Percentiles rank a stretch among this genome's conserved stretches.
Evolutionary conservation across 352 stramenopile genomes (phyloP).

Genomic region (Phytophthora macrochlamydospora): DNA sequence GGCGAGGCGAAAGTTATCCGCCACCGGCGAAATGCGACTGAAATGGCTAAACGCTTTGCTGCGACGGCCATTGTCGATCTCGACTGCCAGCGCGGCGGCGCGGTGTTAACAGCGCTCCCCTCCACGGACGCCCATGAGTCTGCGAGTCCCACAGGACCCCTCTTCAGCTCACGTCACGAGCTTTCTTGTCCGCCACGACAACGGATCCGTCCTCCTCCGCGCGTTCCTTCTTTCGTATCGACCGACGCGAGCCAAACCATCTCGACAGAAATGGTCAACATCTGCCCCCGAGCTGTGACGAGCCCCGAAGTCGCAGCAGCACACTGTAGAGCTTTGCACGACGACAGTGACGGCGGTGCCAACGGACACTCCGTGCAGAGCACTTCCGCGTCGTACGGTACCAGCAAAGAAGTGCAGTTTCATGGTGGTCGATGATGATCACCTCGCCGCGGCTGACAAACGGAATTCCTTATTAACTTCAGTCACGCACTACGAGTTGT

Average conservation of each 20-base stretch:
- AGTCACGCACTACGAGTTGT: constrained; percentile 22
- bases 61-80: background rate
- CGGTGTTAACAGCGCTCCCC: background rate
- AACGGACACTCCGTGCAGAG: too few relatives aligned
- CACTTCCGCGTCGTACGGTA: background rate
- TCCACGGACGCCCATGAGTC: background rate
- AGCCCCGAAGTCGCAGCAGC: background rate
- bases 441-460: constrained; percentile 5
- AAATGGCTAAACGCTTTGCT: constrained; percentile 2
- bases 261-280: background rate
- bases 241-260: background rate
- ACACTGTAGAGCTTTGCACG: background rate
- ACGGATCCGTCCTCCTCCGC: background rate
- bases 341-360: background rate
- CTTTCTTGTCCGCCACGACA: background rate
- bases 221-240: background rate
- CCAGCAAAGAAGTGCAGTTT: constrained; percentile 21
- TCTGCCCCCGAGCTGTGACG: constrained; percentile 5
- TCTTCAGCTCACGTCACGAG: background rate
- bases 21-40: background rate
- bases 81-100: background rate
- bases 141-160: background rate
- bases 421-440: constrained; percentile 16
- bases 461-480: constrained; percentile 27
- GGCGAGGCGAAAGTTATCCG: background rate